Evolutionary conservation across 148 eudicot genomes (phyloP), one percentile per base, ranked within the genome.

Genomic region (Rhododendron ferrugineum): DNA sequence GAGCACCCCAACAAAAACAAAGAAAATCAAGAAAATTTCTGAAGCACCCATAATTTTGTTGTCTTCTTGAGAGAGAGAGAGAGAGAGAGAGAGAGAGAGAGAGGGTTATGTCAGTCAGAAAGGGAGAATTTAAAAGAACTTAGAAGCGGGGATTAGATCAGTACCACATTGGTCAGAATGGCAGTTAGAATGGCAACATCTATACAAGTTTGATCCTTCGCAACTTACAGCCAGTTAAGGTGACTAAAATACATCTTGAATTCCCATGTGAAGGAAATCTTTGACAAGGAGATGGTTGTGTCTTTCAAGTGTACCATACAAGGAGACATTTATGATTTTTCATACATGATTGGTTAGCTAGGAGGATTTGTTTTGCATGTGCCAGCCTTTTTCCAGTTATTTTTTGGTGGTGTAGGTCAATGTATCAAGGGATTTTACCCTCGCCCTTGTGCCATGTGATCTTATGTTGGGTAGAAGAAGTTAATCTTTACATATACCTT

Each of bases 141-240:
- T 50, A 40, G 49, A 50, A 66, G 23, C 22, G 44, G 54, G 26
- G 46, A 37, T 40, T 40, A 20, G 49, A 68, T 68, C 36, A 50
- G 84, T 80, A 46, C 44, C n/a, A 20, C 30, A 42, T 70, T 72
- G 75, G 85, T 82, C 74, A 82, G 84, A 56, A n/a, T 47, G 81
- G 26, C 73, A 9, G 85, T 46, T 46, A 46, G 49, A 46, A 46
- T 46, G 49, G 49, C 49, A 74, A 52, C 76, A 54, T 82, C 84
- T 70, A n/a, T 26, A 85, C 28, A 72, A 81, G 40, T 81, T 32
- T 85, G 87, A 73, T 56, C 80, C 68, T 82, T 66, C 75, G 64
- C 81, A 82, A 42, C 76, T 73, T 80, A 82, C n/a, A 79, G 32
- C 84, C 81, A 22, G 47, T 60, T 7, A 64, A 47, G 15, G 60